These are phyloP conservation scores for Cyclotella baltica DNA, from an alignment of 108 stramenopile species.

Conservation along the genomic window DNA sequence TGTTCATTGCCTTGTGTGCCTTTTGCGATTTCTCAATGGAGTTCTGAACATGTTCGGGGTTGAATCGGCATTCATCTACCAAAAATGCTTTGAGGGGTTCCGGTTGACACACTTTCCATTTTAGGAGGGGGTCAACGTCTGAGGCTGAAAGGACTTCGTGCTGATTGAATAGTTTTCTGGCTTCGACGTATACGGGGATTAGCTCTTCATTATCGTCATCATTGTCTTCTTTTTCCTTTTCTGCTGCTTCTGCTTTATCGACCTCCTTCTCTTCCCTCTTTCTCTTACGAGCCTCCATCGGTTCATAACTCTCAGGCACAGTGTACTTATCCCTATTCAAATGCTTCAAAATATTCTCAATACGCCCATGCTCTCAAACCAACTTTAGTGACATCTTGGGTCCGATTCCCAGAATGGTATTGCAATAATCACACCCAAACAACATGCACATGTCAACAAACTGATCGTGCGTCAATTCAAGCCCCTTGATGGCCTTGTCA, in stretches of 20 bases:
- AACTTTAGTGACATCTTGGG: conserved; percentile 97
- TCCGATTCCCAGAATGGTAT: conserved; percentile 96
- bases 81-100: too few species aligned
- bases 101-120: conserved; percentile 83
- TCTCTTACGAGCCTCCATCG: conserved; percentile 57
- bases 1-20: conserved; percentile 71
- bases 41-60: conserved; percentile 84
- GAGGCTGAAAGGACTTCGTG: conserved; percentile 76
- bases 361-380: conserved; percentile 80
- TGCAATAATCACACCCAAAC: too few species aligned
- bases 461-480: too few species aligned
- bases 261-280: conserved; percentile 55
- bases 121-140: conserved; percentile 60
- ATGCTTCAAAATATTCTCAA: too few species aligned
- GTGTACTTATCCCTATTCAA: too few species aligned
- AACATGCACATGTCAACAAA: too few species aligned
- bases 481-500: conserved; percentile 92
- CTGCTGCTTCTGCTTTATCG: conserved; percentile 28
- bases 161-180: conserved; percentile 87
- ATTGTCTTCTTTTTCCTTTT: conserved; percentile 43
- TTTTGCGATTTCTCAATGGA: conserved; percentile 90
- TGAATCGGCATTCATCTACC: conserved; percentile 93
- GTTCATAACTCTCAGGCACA: conserved; percentile 85
- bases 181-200: conserved; percentile 83
- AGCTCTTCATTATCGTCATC: conserved; percentile 55